Percentiles rank a stretch among this genome's conserved stretches.
Conservation (phyloP, 176 grass and related monocot species). For the Themeda triandra region DNA sequence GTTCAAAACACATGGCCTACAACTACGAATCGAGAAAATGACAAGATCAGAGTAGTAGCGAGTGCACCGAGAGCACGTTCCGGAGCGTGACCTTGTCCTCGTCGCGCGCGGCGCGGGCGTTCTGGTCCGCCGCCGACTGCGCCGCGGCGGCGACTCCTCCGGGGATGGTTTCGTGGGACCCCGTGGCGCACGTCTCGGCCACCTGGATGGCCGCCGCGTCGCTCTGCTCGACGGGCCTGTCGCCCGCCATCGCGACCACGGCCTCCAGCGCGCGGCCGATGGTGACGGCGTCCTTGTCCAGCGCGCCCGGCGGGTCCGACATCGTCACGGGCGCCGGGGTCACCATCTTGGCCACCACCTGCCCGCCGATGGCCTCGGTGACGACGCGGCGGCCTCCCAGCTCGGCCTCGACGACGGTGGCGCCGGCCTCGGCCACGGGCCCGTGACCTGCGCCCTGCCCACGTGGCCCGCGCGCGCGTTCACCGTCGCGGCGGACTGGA, state of each 20-base stretch:
- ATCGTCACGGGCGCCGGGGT: neutral
- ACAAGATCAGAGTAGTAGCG: neutral
- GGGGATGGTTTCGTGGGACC: neutral
- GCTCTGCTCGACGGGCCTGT: slow-evolving; percentile 22
- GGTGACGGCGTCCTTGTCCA: neutral
- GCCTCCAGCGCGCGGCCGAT: slow-evolving; percentile 19
- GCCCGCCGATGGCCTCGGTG: slow-evolving; percentile 58
- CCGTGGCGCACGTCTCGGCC: slow-evolving; percentile 51
- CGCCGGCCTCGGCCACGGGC: slow-evolving; percentile 10
- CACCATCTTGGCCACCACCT: slow-evolving; percentile 34
- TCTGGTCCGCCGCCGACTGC: slow-evolving; percentile 38
- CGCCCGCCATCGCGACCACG: neutral
- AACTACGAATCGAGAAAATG: too few relatives aligned
- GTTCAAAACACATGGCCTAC: too few relatives aligned
- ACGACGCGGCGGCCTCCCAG: slow-evolving; percentile 39
- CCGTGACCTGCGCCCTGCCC: slow-evolving; percentile 23
- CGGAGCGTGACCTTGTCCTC: slow-evolving; percentile 54
- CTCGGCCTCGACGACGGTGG: slow-evolving; percentile 46
- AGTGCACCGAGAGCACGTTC: slow-evolving; percentile 49
- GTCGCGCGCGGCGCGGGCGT: slow-evolving; percentile 18
- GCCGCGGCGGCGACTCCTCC: slow-evolving; percentile 39
- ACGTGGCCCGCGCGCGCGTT: slow-evolving; percentile 49
- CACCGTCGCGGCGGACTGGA: slow-evolving; percentile 47
- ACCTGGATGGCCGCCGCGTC: slow-evolving; percentile 57
- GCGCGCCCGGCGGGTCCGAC: neutral